Base-by-base conservation (phyloP, 495 filamentous ascomycete genomes). In the Hypoxylon cercidicola region DNA sequence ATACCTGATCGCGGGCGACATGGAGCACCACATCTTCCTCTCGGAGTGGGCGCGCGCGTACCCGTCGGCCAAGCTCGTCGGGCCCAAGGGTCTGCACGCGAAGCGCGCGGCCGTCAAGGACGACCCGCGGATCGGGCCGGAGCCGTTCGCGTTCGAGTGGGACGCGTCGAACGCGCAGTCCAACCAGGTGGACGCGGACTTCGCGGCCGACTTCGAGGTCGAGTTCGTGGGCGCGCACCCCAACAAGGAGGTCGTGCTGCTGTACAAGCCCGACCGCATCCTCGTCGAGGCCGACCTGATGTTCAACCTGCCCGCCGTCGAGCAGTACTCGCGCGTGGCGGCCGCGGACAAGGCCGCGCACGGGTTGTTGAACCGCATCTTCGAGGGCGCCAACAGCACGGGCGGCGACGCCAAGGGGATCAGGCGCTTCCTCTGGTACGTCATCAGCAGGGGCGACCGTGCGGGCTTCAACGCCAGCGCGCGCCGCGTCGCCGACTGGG, bases 1-100 rank as follows among this genome's bases (percentile, higher is more conserved):
- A 46, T 97, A 98, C 81, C 86, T 98, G 60, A 83, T 93, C 10
- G 93, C 94, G 4, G 83, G 88, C 16, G 95, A 98, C 72, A 84
- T 93, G 16, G 90, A 97, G 77, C 95, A 98, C 76, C 94, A 99
- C 82, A 90, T 98, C 72, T 93, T 91, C 78, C 71, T 98, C 15
- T 87, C 89, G 0, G 77, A 89, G 11, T 99, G 95, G 96, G 86
- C 90, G 59, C 76, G 83, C 15, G 91, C 85, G 4, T 99, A 83
- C 74, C 93, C 93, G 0, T 64, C 82, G 18, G 93, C 95, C 7
- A 84, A 87, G 55, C 82, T 99, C 39, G 83, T 98, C 65, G 93
- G 88, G 0, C 91, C 91, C 4, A 90, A 96, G 69, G 93, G 93
- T 0, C 84, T 99, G 2, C 87, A 85, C 44, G 93, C 94, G 79